phyloP scores from a whole-genome alignment of 495 filamentous ascomycete genomes.

The Lasiosphaeris hirsuta region DNA sequence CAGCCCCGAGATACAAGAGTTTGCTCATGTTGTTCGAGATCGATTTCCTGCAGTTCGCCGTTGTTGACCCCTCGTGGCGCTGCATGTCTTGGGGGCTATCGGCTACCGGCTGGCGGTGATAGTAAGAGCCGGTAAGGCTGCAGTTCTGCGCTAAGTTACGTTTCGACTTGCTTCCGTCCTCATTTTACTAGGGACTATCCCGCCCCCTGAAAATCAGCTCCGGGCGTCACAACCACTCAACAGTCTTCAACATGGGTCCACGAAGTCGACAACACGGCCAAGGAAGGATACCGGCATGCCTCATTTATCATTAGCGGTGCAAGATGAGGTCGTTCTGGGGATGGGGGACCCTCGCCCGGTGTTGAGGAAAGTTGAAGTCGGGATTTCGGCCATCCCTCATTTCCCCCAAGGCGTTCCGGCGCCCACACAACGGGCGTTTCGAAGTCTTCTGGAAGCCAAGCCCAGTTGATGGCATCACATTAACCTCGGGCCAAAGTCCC shows the following conservation, averaged over 20 bases:
- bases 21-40: too few species aligned
- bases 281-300: not conserved
- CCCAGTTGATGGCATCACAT: not conserved
- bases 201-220: not conserved
- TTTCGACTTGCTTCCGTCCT: not conserved
- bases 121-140: not conserved
- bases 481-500: not conserved
- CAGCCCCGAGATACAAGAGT: too few species aligned
- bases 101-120: too few species aligned
- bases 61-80: too few species aligned
- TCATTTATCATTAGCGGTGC: slow-evolving; percentile 6
- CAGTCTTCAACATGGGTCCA: not conserved
- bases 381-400: slow-evolving; percentile 2
- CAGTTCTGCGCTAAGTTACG: not conserved
- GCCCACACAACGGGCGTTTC: slow-evolving; percentile 9
- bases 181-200: too few species aligned
- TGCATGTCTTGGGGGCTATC: too few species aligned
- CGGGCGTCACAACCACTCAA: not conserved
- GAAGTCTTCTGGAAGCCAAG: slow-evolving; percentile 9
- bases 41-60: too few species aligned
- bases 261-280: not conserved
- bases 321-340: not conserved
- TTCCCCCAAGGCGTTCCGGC: not conserved
- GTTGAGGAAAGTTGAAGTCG: not conserved
- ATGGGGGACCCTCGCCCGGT: not conserved